Evolutionary conservation across 2,329 filamentous ascomycete species (phyloP).

Genomic region (Phyllosticta paracitricarpa): DNA sequence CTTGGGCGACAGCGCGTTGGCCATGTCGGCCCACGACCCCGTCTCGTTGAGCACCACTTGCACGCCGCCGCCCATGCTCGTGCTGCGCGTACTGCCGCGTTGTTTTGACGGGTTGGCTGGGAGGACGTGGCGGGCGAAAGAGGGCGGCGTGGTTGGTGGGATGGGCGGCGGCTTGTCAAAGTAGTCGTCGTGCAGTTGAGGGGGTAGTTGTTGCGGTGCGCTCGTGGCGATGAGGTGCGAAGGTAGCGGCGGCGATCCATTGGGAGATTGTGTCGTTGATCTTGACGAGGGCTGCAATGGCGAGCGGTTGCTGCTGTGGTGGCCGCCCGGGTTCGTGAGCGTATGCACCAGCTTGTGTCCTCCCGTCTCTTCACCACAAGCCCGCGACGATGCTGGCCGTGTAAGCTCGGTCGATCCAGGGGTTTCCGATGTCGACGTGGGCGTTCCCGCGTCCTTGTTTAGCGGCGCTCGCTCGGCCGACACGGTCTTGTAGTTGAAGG

Average conservation of each 20-base stretch:
- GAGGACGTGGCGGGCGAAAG: conserved; percentile 21
- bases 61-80: conserved; percentile 71
- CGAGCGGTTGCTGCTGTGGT: background rate
- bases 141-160: conserved; percentile 16
- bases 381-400: conserved; percentile 22
- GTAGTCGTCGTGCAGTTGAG: conserved; percentile 7
- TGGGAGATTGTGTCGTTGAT: conserved; percentile 38
- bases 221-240: conserved; percentile 19
- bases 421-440: conserved; percentile 22
- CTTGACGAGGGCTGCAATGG: conserved; percentile 15
- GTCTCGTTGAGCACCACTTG: conserved; percentile 85
- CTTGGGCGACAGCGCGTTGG: conserved; percentile 66
- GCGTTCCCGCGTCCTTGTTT: conserved; percentile 24
- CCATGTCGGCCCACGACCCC: conserved; percentile 84
- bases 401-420: conserved; percentile 18
- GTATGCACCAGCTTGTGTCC: conserved; percentile 28
- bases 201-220: conserved; percentile 18
- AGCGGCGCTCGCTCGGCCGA: conserved; percentile 56
- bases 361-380: conserved; percentile 24
- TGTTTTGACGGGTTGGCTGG: conserved; percentile 34
- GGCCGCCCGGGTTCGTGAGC: conserved; percentile 18
- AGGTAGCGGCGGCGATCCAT: conserved; percentile 36
- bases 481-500: conserved; percentile 86
- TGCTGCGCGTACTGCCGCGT: conserved; percentile 57
- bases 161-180: conserved; percentile 15